Conservation (phyloP, 768 basidiomycete species). For the Xerocomus brunneocitrinus region DNA sequence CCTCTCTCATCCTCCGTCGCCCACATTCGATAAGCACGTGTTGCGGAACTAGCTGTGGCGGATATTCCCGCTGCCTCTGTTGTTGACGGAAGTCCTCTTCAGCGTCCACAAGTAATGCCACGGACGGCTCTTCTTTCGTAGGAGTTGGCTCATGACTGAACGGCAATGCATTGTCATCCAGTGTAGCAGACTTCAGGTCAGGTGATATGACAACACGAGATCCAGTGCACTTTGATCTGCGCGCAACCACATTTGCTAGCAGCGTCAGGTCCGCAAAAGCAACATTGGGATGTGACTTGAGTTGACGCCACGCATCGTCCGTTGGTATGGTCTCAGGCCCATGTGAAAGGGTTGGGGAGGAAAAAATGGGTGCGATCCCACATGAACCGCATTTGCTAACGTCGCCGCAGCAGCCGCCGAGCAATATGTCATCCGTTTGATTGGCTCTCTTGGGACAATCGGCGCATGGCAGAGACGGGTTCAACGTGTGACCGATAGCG, state of each 20-base stretch:
- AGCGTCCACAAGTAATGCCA: slow-evolving; percentile 47
- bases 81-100: slow-evolving; percentile 49
- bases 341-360: slow-evolving; percentile 18
- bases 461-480: slow-evolving; percentile 47
- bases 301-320: slow-evolving; percentile 76
- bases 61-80: slow-evolving; percentile 38
- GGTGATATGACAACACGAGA: slow-evolving; percentile 61
- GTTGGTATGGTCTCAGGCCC: slow-evolving; percentile 62
- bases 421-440: slow-evolving; percentile 24
- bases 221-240: slow-evolving; percentile 72
- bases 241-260: slow-evolving; percentile 85
- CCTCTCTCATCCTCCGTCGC: slow-evolving; percentile 57
- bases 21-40: slow-evolving; percentile 61
- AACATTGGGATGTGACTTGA: slow-evolving; percentile 87
- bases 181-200: slow-evolving; percentile 44
- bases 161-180: slow-evolving; percentile 34
- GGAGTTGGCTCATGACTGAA: slow-evolving; percentile 10
- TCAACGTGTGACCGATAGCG: slow-evolving; percentile 61
- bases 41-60: slow-evolving; percentile 54
- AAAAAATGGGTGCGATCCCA: slow-evolving; percentile 29
- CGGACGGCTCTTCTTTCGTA: slow-evolving; percentile 31
- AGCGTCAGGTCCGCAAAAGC: slow-evolving; percentile 78
- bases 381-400: slow-evolving; percentile 28
- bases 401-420: slow-evolving; percentile 37
- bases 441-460: slow-evolving; percentile 47